Base-by-base conservation (phyloP, 2,329 filamentous ascomycete species). In the Myriosclerotinia curreyana region DNA sequence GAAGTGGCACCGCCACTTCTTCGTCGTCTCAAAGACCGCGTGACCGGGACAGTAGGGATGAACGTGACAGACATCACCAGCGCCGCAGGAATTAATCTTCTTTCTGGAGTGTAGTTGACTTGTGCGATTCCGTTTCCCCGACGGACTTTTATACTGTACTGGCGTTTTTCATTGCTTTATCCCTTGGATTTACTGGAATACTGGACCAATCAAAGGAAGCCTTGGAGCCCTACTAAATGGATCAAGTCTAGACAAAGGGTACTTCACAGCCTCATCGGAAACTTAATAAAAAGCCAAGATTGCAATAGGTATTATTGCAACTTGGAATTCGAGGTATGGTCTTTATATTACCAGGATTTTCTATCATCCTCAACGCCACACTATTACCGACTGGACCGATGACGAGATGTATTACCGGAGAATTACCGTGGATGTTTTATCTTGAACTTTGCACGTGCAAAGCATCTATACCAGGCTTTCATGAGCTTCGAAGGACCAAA, bases 31-130 rank as follows among this genome's bases (percentile, higher is more conserved):
- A 56, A 59, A 63, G 53, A 28, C 69, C 68, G 59, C 65, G 68
- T 68, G 66, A 71, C 31, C 66, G 69, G 64, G 71, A 72, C 54
- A 70, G 69, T 54, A 69, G 69, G 63, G 70, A 73, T 55, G 70
- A 71, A 15, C 69, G 69, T 64, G 67, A 69, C 53, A 69, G 69
- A 53, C 66, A 70, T 56, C 67, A 67, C 61, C 67, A 65, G 38
- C 69, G 69, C 66, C 69, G 66, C 28, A 65, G 64, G 65, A 69
- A 68, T 64, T 60, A 60, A 64, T 66, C 62, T 66, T 66, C 65
- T 46, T 64, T 40, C 62, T 67, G 66, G 65, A 60, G 62, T 67
- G 56, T 51, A 66, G 64, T 65, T 69, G 64, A 55, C 66, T 69
- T 60, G 61, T 62, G 63, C 60, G 62, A 66, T 68, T 51, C 58